phyloP scores from a whole-genome alignment of 2,329 filamentous ascomycete genomes.

The Paecilomyces niveus region DNA sequence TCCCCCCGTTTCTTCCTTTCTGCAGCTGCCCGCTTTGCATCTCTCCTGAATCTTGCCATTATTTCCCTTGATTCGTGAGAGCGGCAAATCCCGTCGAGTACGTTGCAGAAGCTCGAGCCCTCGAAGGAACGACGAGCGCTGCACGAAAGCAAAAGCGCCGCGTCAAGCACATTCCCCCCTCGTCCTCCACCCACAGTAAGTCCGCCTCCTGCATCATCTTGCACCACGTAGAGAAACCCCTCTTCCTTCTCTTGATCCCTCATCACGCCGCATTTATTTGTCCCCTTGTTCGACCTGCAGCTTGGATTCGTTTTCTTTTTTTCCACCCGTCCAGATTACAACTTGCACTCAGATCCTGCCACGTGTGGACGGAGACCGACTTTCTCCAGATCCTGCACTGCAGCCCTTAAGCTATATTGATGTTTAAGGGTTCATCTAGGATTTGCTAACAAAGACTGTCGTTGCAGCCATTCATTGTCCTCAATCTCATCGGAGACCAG shows the following conservation, averaged over 20 bases:
- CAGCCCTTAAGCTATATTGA: background rate
- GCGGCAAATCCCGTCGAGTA: background rate
- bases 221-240: background rate
- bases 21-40: slow-evolving; percentile 10
- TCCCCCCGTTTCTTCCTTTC: slow-evolving; percentile 15
- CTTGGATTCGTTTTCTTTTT: background rate
- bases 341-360: background rate
- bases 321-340: background rate
- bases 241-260: background rate
- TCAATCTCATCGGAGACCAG: background rate
- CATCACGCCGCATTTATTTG: background rate
- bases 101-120: slow-evolving; percentile 5
- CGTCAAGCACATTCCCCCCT: background rate
- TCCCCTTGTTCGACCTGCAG: background rate
- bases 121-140: background rate
- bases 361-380: background rate
- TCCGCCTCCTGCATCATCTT: background rate
- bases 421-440: background rate
- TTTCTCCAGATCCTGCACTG: background rate
- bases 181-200: background rate
- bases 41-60: slow-evolving; percentile 6
- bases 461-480: background rate
- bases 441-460: background rate
- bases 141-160: background rate
- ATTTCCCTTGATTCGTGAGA: slow-evolving; percentile 4